Conservation (phyloP, 2,329 filamentous ascomycete species). For the Aphanoascus verrucosus region DNA sequence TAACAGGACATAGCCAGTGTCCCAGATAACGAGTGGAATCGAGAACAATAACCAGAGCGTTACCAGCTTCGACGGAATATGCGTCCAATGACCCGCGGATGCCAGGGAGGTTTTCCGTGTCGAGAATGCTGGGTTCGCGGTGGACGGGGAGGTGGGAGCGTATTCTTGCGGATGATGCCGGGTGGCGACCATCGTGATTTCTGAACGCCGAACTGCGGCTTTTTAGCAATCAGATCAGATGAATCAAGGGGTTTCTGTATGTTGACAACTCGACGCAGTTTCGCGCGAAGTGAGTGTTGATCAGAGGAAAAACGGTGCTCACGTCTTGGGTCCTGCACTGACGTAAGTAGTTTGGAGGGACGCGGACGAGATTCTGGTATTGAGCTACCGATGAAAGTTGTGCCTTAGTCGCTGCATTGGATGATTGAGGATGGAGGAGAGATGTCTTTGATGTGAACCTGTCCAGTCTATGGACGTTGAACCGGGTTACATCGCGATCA, state of each 20-base stretch:
- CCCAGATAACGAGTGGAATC: constrained; percentile 71
- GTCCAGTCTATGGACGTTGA: too few relatives aligned
- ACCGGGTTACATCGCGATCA: too few relatives aligned
- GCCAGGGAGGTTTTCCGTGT: constrained; percentile 21
- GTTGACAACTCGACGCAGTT: too few relatives aligned
- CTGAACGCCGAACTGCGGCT: not conserved
- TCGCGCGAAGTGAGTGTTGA: too few relatives aligned
- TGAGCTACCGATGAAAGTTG: too few relatives aligned
- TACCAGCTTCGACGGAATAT: constrained; percentile 49
- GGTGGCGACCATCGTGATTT: constrained; percentile 44
- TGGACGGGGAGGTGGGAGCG: constrained; percentile 25
- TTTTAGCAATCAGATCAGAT: not conserved
- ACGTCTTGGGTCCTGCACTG: too few relatives aligned
- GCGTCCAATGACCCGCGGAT: constrained; percentile 38
- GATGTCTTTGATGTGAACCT: too few relatives aligned
- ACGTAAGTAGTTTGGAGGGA: too few relatives aligned
- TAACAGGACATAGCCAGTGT: constrained; percentile 65
- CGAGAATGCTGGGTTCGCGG: constrained; percentile 13
- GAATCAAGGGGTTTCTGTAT: not conserved
- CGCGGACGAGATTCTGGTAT: too few relatives aligned
- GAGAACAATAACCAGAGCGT: constrained; percentile 65
- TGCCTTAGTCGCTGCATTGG: too few relatives aligned
- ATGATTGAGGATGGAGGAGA: too few relatives aligned
- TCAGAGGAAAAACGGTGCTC: too few relatives aligned
- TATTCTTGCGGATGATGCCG: constrained; percentile 45